Base-by-base conservation (phyloP, 2,329 filamentous ascomycete species). In the Scleromitrula shiraiana region DNA sequence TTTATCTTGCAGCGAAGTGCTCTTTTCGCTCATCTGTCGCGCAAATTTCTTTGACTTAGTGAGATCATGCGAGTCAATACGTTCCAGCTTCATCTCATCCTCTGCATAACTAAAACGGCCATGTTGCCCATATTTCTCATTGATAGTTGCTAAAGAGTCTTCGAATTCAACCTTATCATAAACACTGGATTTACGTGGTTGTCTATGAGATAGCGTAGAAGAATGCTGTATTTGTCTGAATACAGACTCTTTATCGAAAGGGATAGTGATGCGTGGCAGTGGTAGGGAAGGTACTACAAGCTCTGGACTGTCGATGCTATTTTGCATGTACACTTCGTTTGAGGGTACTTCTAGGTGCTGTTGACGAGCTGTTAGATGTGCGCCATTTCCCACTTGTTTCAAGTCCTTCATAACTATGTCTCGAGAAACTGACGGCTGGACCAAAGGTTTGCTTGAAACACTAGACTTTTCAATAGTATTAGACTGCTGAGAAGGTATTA, bases 151-250 rank as follows among this genome's bases (percentile, higher is more conserved):
- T 30, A 64, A 47, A 10, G 62, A 55, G 1, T 52, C 45, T 37
- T 60, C 56, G 51, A 65, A 64, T 33, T 60, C 50, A 33, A 65
- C 49, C 32, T 56, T 57, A 36, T 59, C 50, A 45, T 62, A 65
- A 6, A 56, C 46, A 45, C 63, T 63, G 5, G 49, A 36, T 32
- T 53, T 49, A 26, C 59, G 53, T 24, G 50, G 17, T 20, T 45
- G 41, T 6, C 24, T 41, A 26, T 23, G 26, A 5, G 15, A 27
- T 19, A 37, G 38, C 17, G 30, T 17, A 15, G 40, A 23, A 9
- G 23, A 24, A 9, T 42, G 9, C 17, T 52, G 50, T 14, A 52
- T 42, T 20, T 50, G 53, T 17, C 55, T 51, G 36, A 59, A 64
- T 15, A 64, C 56, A 15, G 51, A 54, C 40, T 62, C 58, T 49